A percentile compares a stretch with the other conserved stretches of the same genome.
Conservation (phyloP, 2,329 filamentous ascomycete species). For the Penicillium italicum region DNA sequence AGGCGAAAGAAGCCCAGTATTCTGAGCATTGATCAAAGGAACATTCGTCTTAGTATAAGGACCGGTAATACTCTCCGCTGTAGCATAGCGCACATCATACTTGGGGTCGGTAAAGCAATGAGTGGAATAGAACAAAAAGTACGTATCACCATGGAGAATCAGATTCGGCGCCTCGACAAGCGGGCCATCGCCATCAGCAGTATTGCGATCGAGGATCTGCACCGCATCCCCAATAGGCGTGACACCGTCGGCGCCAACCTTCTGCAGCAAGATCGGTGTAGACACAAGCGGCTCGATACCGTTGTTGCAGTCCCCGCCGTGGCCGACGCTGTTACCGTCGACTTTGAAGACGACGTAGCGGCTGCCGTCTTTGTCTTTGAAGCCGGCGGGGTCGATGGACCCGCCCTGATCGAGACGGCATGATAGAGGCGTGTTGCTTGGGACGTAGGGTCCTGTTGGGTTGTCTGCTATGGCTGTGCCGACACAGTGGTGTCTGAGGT, state of each 20-base stretch:
- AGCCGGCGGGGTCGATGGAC: constrained; percentile 61
- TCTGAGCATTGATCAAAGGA: constrained; percentile 36
- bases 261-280: constrained; percentile 43
- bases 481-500: constrained; percentile 53
- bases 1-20: constrained; percentile 30
- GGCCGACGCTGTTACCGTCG: constrained; percentile 57
- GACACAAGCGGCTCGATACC: constrained; percentile 38
- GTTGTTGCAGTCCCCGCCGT: constrained; percentile 48
- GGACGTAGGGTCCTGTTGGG: constrained; percentile 51
- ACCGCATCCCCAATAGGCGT: constrained; percentile 52
- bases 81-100: constrained; percentile 62
- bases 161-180: constrained; percentile 61
- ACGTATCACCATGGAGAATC: constrained; percentile 45
- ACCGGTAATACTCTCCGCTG: constrained; percentile 38
- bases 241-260: constrained; percentile 46
- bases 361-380: constrained; percentile 52
- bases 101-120: constrained; percentile 54
- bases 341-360: constrained; percentile 64
- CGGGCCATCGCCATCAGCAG: constrained; percentile 59
- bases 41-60: constrained; percentile 37
- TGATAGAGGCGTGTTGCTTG: constrained; percentile 48
- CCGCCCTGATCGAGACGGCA: constrained; percentile 56
- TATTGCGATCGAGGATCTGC: constrained; percentile 55
- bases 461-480: constrained; percentile 52
- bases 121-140: constrained; percentile 61